phyloP scores from a whole-genome alignment of 305 asterid species.

The Solanum hybrid region DNA sequence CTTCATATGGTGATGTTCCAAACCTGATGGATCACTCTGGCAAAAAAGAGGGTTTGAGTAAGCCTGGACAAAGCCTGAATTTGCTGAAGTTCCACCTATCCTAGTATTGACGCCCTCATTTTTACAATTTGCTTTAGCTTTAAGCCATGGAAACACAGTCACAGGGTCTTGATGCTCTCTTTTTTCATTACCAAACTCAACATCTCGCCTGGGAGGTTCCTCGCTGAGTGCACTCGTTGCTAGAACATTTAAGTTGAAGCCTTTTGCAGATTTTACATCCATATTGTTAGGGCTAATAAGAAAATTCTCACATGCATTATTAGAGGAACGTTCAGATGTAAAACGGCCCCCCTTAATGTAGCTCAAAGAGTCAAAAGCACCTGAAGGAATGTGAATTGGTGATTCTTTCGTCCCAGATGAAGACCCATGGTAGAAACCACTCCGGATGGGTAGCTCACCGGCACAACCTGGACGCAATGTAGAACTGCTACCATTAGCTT shows the following conservation, averaged over 20 bases:
- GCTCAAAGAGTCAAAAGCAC: constrained; percentile 24
- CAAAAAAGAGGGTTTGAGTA: constrained; percentile 18
- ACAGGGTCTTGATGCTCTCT: constrained; percentile 26
- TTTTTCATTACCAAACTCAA: constrained; percentile 25
- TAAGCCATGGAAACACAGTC: constrained; percentile 67
- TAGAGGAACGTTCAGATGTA: constrained; percentile 17
- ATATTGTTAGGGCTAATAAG: constrained; percentile 13
- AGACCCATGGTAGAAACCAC: constrained; percentile 51
- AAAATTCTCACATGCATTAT: constrained; percentile 28
- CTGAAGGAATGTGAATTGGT: constrained; percentile 19
- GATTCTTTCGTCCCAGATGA: constrained; percentile 43
- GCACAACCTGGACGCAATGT: constrained; percentile 23
- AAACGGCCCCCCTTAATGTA: constrained; percentile 20
- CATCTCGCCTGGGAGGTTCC: constrained; percentile 25
- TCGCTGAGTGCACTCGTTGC: constrained; percentile 25
- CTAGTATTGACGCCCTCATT: constrained; percentile 19
- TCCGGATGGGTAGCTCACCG: constrained; percentile 16
- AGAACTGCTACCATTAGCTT: constrained; percentile 4
- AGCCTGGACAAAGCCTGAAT: constrained; percentile 17
- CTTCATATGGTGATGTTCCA: constrained; percentile 19
- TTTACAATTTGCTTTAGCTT: constrained; percentile 27
- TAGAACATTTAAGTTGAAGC: constrained; percentile 55
- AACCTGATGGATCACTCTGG: constrained; percentile 4
- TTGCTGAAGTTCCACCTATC: constrained; percentile 10
- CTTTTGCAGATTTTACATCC: constrained; percentile 31